These are phyloP conservation scores for Neurospora tetraspora DNA, from an alignment of 495 filamentous ascomycete species.

Conservation along the genomic window DNA sequence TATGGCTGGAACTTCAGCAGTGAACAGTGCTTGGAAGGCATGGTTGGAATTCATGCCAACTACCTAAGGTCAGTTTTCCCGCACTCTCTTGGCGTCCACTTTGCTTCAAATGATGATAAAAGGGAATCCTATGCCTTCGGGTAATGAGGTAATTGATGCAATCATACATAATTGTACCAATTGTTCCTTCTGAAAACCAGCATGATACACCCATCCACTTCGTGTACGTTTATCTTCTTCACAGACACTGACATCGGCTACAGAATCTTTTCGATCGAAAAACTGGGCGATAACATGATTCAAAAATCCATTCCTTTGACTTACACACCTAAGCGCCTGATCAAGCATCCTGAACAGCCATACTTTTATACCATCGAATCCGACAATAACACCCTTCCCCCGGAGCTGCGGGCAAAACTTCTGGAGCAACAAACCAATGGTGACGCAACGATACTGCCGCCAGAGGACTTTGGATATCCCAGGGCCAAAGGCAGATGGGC, in stretches of 20 bases:
- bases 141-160: slow-evolving; percentile 36
- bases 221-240: neutral
- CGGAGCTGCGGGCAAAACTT: slow-evolving; percentile 58
- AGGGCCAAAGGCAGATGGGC: slow-evolving; percentile 81
- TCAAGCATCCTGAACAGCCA: slow-evolving; percentile 78
- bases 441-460: slow-evolving; percentile 56
- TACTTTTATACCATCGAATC: slow-evolving; percentile 90
- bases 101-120: slow-evolving; percentile 57
- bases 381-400: slow-evolving; percentile 79
- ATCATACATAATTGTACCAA: slow-evolving; percentile 31
- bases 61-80: slow-evolving; percentile 67
- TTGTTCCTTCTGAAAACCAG: slow-evolving; percentile 46
- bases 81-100: slow-evolving; percentile 16
- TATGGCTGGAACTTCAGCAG: slow-evolving; percentile 95
- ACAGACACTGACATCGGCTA: slow-evolving; percentile 12
- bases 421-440: slow-evolving; percentile 63
- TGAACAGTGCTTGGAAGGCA: slow-evolving; percentile 83
- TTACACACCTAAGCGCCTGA: slow-evolving; percentile 80
- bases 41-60: slow-evolving; percentile 90
- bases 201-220: neutral
- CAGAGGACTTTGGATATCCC: slow-evolving; percentile 86
- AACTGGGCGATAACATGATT: slow-evolving; percentile 73
- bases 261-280: slow-evolving; percentile 87
- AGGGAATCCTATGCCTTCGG: slow-evolving; percentile 34
- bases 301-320: slow-evolving; percentile 82